Evolutionary conservation across 2,329 filamentous ascomycete species (phyloP), one percentile per base, ranked within the genome.

Genomic region (Colletotrichum cordylinicola): DNA sequence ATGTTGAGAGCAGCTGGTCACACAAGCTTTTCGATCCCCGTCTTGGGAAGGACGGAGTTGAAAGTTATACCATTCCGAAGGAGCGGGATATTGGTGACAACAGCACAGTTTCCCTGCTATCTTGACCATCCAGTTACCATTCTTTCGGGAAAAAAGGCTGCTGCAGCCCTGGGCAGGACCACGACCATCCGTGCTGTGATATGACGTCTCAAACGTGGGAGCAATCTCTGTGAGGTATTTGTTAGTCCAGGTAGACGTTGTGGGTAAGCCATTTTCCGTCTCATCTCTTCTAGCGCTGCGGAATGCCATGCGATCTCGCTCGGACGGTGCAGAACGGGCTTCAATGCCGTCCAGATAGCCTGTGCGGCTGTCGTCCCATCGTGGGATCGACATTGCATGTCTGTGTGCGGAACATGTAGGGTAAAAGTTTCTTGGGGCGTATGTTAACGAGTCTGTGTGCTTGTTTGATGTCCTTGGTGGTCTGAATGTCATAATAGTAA

Each of bases 341-440:
- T 55, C 52, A 55, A 12, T 21, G 21, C 9, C 27, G 16, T 27
- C 16, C 33, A n/a, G 61, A 21, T 64, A 60, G 52, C 52, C 16
- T 39, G 33, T 43, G 52, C 48, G 27, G 48, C 66, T 43, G 21
- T 31, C 66, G 29, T 43, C 66, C 21, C 52, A 58, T 68, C 24
- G 52, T 21, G 31, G 43, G 31, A 68, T 60, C 21, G 18, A 16
- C 31, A 24, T 29, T 21, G 33, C 9, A 39, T 39, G 33, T 21
- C 31, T 8, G 29, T 35, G 33, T 68, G 31, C 31, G 10, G 58
- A 1, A 48, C 21, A 48, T 48, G 43, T 21, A 21, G 10, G 43
- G 1, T n/a, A 1, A 2, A 21, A 2, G n/a, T 21, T 2, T 48
- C 10, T 12, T 48, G 43, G 1, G 12, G 33, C 13, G 33, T 35